These are phyloP conservation scores for Rhynchospora pubera DNA, from an alignment of 176 grass and related monocot genomes.

Conservation along the genomic window DNA sequence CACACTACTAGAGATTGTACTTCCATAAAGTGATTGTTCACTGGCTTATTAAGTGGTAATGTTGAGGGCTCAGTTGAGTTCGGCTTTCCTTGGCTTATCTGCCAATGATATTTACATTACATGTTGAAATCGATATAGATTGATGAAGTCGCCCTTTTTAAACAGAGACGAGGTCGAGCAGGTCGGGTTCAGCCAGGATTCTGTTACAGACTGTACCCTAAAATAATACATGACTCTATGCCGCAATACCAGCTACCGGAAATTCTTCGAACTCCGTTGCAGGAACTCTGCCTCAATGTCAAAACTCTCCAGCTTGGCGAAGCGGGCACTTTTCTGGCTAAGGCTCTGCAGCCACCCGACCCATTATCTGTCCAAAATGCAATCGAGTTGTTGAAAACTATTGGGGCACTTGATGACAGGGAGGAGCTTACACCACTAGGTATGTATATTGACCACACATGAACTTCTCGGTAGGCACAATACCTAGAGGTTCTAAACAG, in stretches of 20 bases:
- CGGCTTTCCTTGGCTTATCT: background rate
- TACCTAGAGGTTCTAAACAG: background rate
- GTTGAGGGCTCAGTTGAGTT: background rate
- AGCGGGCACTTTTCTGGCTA: slow-evolving; percentile 69
- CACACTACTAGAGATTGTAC: background rate
- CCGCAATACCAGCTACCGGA: slow-evolving; percentile 89
- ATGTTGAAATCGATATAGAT: background rate
- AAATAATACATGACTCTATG: slow-evolving; percentile 84
- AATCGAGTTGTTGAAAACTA: slow-evolving; percentile 81
- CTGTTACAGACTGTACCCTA: slow-evolving; percentile 92
- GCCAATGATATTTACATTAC: background rate
- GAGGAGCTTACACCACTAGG: slow-evolving; percentile 92
- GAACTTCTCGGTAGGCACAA: background rate
- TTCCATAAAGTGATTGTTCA: background rate
- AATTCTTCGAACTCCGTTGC: slow-evolving; percentile 94
- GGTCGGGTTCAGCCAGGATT: slow-evolving; percentile 77
- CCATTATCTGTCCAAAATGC: slow-evolving; percentile 87
- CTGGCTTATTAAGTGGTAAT: background rate
- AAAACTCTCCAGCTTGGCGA: slow-evolving; percentile 85
- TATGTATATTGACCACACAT: slow-evolving; percentile 10
- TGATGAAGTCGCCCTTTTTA: background rate
- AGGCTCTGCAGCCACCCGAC: slow-evolving; percentile 87
- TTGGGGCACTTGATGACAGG: slow-evolving; percentile 71
- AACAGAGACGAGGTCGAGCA: slow-evolving; percentile 84
- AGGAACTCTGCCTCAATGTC: slow-evolving; percentile 93